phyloP scores from a whole-genome alignment of 805 yeast species.

The Teunomyces panamensis region DNA sequence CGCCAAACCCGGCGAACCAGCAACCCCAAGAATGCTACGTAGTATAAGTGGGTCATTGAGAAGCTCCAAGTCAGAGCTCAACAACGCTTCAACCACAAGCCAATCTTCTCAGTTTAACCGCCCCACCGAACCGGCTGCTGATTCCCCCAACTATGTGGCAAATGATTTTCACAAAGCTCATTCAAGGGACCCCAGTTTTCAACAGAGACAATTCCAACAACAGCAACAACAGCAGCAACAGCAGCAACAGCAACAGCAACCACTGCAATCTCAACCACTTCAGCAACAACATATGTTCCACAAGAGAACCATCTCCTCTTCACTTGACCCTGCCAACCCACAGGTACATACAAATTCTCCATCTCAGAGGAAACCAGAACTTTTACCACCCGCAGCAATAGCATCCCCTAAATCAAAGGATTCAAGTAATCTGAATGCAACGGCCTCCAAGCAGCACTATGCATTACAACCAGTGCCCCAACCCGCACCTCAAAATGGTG shows the following conservation, averaged over 20 bases:
- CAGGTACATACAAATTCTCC: slow-evolving; percentile 3
- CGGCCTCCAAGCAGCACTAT: neutral
- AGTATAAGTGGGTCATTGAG: slow-evolving; percentile 45
- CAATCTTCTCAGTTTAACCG: slow-evolving; percentile 4
- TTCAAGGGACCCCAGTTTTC: slow-evolving; percentile 15
- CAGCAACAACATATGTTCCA: slow-evolving; percentile 4
- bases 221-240: slow-evolving; percentile 2
- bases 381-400: slow-evolving; percentile 32
- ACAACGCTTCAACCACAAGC: slow-evolving; percentile 9
- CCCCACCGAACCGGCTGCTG: slow-evolving; percentile 4
- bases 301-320: slow-evolving; percentile 5
- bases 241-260: neutral
- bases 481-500: neutral
- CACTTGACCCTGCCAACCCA: slow-evolving; percentile 2
- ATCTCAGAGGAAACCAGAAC: slow-evolving; percentile 15
- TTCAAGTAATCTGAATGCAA: neutral
- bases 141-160: slow-evolving; percentile 13
- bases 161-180: slow-evolving; percentile 7
- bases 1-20: slow-evolving; percentile 40
- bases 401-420: slow-evolving; percentile 11
- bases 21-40: slow-evolving; percentile 69
- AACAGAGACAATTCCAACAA: slow-evolving; percentile 8
- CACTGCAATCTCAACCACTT: neutral
- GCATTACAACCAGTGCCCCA: neutral
- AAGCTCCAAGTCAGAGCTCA: slow-evolving; percentile 10